Evolutionary conservation across 345 rosid genomes (phyloP).

Genomic region (Syzygium aromaticum): DNA sequence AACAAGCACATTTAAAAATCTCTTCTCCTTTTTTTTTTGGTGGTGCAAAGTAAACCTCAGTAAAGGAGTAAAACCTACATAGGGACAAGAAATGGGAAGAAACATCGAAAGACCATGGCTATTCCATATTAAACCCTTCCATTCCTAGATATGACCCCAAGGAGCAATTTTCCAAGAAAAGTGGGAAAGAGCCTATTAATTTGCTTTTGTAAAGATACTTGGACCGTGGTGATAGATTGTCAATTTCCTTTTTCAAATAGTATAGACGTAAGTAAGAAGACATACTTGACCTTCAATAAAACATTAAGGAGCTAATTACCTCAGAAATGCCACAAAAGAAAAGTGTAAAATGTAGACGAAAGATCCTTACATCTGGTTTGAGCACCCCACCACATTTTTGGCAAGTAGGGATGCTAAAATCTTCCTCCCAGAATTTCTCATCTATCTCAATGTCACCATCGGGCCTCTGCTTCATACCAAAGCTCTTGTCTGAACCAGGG

Average conservation of each 20-base stretch:
- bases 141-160: background rate
- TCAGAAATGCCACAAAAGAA: background rate
- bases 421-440: constrained; percentile 94
- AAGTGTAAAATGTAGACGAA: background rate
- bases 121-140: background rate
- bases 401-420: constrained; percentile 72
- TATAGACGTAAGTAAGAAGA: background rate
- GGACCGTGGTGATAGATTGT: background rate
- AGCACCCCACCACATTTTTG: constrained; percentile 69
- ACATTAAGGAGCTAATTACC: background rate
- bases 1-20: background rate
- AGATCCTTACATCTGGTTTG: constrained; percentile 73
- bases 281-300: background rate
- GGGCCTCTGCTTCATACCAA: constrained; percentile 97
- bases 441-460: constrained; percentile 96
- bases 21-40: background rate
- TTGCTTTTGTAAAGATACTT: background rate
- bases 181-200: background rate
- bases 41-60: background rate
- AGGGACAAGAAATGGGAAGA: background rate
- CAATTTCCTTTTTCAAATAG: background rate
- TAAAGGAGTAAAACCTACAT: background rate
- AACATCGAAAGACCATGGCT: background rate
- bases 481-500: constrained; percentile 83
- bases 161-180: background rate